Conservation (phyloP, 2,329 filamentous ascomycete genomes). For the Nakataea oryzae region DNA sequence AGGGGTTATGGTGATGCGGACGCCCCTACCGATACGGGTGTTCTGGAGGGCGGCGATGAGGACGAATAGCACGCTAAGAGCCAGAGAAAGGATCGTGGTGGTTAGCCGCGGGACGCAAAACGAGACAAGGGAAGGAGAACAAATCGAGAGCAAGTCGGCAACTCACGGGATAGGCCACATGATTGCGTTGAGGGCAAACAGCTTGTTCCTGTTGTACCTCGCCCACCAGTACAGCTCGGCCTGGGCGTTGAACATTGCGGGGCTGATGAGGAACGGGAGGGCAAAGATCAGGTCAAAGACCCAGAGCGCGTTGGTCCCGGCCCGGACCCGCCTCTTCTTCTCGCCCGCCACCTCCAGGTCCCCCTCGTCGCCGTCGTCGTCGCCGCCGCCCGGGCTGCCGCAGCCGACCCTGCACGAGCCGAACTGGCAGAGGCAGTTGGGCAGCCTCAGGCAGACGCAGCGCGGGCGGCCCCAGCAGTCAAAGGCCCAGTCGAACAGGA, state of each 20-base stretch:
- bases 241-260: constrained; percentile 1
- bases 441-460: neutral
- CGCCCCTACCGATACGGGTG: neutral
- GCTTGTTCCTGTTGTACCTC: neutral
- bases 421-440: neutral
- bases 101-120: neutral
- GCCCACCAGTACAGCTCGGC: neutral
- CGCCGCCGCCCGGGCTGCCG: too few relatives aligned
- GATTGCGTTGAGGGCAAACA: neutral
- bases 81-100: too few relatives aligned
- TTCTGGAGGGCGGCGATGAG: neutral
- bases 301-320: neutral
- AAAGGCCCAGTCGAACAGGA: neutral
- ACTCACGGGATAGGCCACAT: neutral
- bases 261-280: constrained; percentile 1
- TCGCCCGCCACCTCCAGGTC: too few relatives aligned
- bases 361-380: too few relatives aligned
- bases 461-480: neutral
- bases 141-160: too few relatives aligned
- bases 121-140: neutral
- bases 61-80: neutral
- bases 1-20: neutral
- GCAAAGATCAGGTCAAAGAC: neutral
- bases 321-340: neutral
- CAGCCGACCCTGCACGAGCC: neutral